These are phyloP conservation scores for Bolboschoenus planiculmis DNA, from an alignment of 176 grass and related monocot genomes.

Conservation along the genomic window DNA sequence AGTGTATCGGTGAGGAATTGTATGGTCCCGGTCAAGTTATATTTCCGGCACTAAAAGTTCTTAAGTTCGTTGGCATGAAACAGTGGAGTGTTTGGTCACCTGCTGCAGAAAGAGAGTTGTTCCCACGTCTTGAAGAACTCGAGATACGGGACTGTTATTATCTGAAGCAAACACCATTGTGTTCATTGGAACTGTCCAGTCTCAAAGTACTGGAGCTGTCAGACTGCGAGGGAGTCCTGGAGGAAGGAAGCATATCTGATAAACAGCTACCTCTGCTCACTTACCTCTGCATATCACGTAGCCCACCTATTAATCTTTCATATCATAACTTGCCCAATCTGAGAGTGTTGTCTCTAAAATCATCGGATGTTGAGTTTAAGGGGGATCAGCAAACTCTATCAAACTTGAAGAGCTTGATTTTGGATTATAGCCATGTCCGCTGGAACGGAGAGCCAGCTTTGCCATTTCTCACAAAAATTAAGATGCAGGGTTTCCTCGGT, in stretches of 20 bases:
- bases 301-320: too few relatives aligned
- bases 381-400: too few relatives aligned
- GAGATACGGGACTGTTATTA: background rate
- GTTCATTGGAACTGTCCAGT: background rate
- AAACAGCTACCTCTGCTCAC: background rate
- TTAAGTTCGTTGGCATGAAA: conserved; percentile 24
- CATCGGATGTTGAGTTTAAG: too few relatives aligned
- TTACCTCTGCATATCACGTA: too few relatives aligned
- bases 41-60: conserved; percentile 30
- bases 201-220: background rate
- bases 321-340: too few relatives aligned
- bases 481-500: too few relatives aligned
- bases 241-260: background rate
- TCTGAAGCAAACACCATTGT: background rate
- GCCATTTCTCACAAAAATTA: too few relatives aligned
- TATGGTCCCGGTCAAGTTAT: conserved; percentile 14
- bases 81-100: conserved; percentile 7
- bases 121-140: background rate
- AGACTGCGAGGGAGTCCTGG: background rate
- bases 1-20: conserved; percentile 33
- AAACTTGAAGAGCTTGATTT: too few relatives aligned
- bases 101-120: background rate
- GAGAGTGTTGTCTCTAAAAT: too few relatives aligned
- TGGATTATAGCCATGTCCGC: too few relatives aligned
- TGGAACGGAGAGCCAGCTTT: too few relatives aligned